Evolutionary conservation across 139 green algal genomes (phyloP).

Genomic region (Chlorella sp.): DNA sequence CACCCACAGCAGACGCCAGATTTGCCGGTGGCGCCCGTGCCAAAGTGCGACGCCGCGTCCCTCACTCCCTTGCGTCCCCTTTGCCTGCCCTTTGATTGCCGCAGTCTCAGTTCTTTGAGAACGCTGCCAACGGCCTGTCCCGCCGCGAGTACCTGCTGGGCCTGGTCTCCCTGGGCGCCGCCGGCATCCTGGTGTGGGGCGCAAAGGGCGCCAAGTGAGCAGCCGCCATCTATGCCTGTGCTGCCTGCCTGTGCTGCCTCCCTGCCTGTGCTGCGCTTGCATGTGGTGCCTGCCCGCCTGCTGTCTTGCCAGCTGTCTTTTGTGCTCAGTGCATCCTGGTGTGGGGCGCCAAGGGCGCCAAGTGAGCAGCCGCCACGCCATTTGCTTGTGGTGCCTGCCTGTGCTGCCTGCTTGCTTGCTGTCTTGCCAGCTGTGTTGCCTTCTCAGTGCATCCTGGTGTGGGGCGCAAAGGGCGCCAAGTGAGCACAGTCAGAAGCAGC

Average conservation of each 20-base stretch:
- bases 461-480: conserved; percentile 70
- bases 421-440: too few relatives aligned
- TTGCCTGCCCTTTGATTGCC: conserved; percentile 18
- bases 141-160: conserved; percentile 87
- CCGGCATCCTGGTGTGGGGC: conserved; percentile 78
- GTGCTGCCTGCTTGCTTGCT: neutral
- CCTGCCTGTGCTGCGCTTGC: neutral
- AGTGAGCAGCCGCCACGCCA: too few relatives aligned
- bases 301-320: neutral
- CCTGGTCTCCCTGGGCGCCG: conserved; percentile 76
- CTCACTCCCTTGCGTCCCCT: neutral
- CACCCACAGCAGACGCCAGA: too few relatives aligned
- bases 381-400: neutral
- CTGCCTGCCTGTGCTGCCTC: neutral
- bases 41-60: neutral
- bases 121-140: conserved; percentile 79
- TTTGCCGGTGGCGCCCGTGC: too few relatives aligned
- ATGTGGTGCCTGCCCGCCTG: neutral
- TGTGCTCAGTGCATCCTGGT: conserved; percentile 75
- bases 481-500: too few relatives aligned
- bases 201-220: conserved; percentile 56
- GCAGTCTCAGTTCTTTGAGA: conserved; percentile 94
- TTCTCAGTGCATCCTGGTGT: conserved; percentile 81
- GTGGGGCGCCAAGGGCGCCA: conserved; percentile 77
- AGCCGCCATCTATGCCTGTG: neutral